These are phyloP conservation scores for Sistotremastrum niveocremeum DNA, from an alignment of 768 basidiomycete species.

Conservation along the genomic window DNA sequence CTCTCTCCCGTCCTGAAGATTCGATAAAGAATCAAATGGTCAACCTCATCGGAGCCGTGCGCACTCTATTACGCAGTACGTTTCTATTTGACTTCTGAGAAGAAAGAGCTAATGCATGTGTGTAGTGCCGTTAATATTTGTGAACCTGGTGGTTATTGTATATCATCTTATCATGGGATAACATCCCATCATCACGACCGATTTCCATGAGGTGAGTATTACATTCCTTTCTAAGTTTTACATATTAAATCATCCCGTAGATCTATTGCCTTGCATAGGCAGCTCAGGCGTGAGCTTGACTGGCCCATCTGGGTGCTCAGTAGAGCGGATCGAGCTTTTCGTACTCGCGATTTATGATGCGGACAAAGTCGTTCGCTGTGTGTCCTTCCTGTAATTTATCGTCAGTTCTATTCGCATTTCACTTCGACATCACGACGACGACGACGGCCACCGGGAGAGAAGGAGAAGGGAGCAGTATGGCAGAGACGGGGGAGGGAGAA, in stretches of 20 bases:
- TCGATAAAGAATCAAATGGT: constrained; percentile 77
- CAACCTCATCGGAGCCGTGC: constrained; percentile 86
- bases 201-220: no score
- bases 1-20: constrained; percentile 20
- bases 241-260: constrained; percentile 2
- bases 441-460: no score
- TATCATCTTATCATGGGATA: constrained; percentile 69
- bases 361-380: constrained; percentile 55
- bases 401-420: not conserved
- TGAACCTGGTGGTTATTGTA: constrained; percentile 77
- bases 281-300: not conserved
- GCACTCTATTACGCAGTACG: constrained; percentile 96
- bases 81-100: no score
- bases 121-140: constrained; percentile 85
- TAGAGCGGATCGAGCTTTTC: constrained; percentile 37
- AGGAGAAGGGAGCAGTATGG: constrained; percentile 7
- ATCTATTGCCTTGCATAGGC: constrained; percentile 1
- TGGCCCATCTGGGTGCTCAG: constrained; percentile 8
- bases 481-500: not conserved
- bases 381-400: constrained; percentile 49
- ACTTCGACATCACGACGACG: no score
- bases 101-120: no score
- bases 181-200: no score
- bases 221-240: constrained; percentile 9
- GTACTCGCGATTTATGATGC: constrained; percentile 66